Base-by-base conservation (phyloP, 306 rosid species). In the Corylus avellana region DNA sequence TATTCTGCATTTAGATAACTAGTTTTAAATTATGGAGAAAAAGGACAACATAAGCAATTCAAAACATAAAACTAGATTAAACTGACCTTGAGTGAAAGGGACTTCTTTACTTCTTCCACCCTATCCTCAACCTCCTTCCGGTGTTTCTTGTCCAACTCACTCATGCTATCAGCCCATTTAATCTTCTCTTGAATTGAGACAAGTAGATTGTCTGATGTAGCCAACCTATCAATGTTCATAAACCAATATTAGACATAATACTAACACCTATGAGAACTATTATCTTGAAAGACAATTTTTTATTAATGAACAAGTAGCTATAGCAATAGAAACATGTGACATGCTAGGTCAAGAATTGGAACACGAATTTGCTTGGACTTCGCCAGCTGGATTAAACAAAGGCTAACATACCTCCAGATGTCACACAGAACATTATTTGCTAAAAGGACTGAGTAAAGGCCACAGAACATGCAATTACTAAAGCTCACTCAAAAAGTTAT, bases 101-200 rank as follows among this genome's bases (percentile, higher is more conserved):
- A 70, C 84, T 90, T 91, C 92, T 95, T 95, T 75, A 95, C 90
- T 70, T 95, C 98, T 81, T 95, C 98, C 49, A 86, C 95, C 86
- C 81, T 87, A 66, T 91, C 97, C 83, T 91, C 98, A 75, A 95
- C 89, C 12, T 95, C 98, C 88, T 90, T 92, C 75, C 85, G 84
- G 84, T 95, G 98, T 81, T 92, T 89, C 88, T 91, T 95, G 86
- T 91, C 91, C 75, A 70, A 27, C 80, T 90, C 98, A 69, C 95
- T 89, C 97, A 94, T 89, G 17, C 87, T 71, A 85, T 92, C 97
- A 48, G 98, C 97, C 97, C 98, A 94, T 84, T 87, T 94, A 51
- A 94, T 94, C 91, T 91, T 94, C 70, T 94, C 97, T 89, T 94
- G 97, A 81, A 94, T 94, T 70, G 98, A 86, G 75, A 85, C 86